Conservation (phyloP, 768 basidiomycete genomes). For the Cystofilobasidium bisporidii region DNA sequence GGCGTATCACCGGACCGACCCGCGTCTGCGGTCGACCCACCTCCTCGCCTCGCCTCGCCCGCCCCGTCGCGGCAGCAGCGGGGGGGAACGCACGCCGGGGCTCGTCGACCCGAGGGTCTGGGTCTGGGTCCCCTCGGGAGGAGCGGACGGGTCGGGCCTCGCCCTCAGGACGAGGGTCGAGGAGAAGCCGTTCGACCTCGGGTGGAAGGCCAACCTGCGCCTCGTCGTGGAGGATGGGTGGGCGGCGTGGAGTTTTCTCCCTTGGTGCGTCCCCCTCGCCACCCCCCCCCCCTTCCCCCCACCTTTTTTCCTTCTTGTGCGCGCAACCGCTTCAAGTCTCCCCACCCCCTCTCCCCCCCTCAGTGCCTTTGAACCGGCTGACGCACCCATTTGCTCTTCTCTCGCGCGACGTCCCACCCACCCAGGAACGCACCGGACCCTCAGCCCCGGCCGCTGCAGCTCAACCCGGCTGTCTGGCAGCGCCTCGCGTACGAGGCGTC, state of each 20-base stretch:
- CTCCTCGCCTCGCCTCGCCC: not conserved
- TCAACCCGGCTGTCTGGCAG: not conserved
- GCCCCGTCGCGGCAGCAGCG: too few species aligned
- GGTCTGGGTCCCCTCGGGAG: not conserved
- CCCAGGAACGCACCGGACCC: not conserved
- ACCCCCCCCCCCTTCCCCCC: not conserved
- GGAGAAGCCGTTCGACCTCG: conserved; percentile 5
- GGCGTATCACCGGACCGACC: not conserved
- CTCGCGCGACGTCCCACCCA: not conserved
- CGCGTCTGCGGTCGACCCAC: not conserved
- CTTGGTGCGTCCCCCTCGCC: not conserved
- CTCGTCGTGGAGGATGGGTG: not conserved
- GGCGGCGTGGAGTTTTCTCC: not conserved
- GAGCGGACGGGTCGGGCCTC: not conserved
- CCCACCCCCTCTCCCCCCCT: too few species aligned
- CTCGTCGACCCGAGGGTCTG: not conserved
- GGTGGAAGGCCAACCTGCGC: not conserved
- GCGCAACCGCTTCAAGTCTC: too few species aligned
- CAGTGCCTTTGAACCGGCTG: too few species aligned
- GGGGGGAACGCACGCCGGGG: not conserved
- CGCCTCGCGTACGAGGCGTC: not conserved
- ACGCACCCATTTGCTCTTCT: not conserved
- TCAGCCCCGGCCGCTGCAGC: not conserved
- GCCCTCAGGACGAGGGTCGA: not conserved
- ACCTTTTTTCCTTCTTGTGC: not conserved